These are phyloP conservation scores for Noccaea caerulescens DNA, from an alignment of 345 rosid genomes.

Conservation along the genomic window DNA sequence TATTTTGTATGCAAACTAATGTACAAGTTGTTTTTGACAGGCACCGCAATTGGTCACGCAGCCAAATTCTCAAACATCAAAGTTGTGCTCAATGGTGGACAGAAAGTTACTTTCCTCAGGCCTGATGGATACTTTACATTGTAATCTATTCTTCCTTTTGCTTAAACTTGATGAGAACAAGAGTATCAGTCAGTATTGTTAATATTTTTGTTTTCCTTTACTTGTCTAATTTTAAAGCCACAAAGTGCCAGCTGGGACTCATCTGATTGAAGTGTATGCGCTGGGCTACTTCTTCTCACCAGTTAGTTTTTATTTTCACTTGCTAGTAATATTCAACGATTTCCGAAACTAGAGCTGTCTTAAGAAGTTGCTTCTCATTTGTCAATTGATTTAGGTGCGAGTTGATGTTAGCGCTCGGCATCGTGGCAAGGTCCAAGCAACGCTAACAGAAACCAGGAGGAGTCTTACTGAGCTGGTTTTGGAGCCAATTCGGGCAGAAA, in stretches of 20 bases:
- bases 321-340: slow-evolving; percentile 1
- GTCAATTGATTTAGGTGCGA: slow-evolving; percentile 63
- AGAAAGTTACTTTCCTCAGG: slow-evolving; percentile 68
- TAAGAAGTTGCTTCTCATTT: slow-evolving; percentile 7
- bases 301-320: slow-evolving; percentile 48
- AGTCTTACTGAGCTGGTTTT: slow-evolving; percentile 80
- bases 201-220: slow-evolving; percentile 53
- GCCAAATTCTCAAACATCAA: slow-evolving; percentile 75
- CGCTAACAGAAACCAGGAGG: slow-evolving; percentile 90
- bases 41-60: slow-evolving; percentile 55
- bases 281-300: slow-evolving; percentile 94
- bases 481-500: slow-evolving; percentile 82
- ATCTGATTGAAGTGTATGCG: slow-evolving; percentile 90
- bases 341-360: background rate
- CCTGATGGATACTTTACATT: slow-evolving; percentile 98
- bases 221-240: slow-evolving; percentile 58
- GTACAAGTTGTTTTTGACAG: slow-evolving; percentile 34
- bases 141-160: slow-evolving; percentile 51
- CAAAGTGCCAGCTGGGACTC: slow-evolving; percentile 90
- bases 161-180: slow-evolving; percentile 9
- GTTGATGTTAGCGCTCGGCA: slow-evolving; percentile 98
- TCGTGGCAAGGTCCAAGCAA: slow-evolving; percentile 92
- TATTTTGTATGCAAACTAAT: slow-evolving; percentile 22
- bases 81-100: slow-evolving; percentile 89
- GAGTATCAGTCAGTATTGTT: slow-evolving; percentile 4